phyloP scores from a whole-genome alignment of 805 yeast genomes.

The Yamadazyma tumulicola region DNA sequence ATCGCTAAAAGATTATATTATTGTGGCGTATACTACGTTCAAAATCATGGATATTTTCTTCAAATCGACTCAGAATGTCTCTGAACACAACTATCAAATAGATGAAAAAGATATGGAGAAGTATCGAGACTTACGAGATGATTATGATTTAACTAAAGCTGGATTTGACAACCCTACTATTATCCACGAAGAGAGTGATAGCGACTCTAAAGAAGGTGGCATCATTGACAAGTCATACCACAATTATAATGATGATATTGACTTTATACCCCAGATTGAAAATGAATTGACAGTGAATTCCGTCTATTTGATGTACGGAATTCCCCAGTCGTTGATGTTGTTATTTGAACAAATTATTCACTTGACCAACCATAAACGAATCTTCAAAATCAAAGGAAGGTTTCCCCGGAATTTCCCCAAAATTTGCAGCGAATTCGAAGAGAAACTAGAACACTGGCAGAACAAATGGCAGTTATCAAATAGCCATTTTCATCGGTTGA shows the following conservation, averaged over 20 bases:
- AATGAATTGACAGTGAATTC: slow-evolving; percentile 15
- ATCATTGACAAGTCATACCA: slow-evolving; percentile 10
- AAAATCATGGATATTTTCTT: slow-evolving; percentile 24
- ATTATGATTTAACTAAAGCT: slow-evolving; percentile 26
- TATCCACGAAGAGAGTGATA: too few species aligned
- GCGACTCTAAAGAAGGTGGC: background rate
- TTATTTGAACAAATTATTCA: slow-evolving; percentile 44
- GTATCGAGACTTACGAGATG: slow-evolving; percentile 42
- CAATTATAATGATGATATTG: slow-evolving; percentile 8
- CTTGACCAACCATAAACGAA: slow-evolving; percentile 50
- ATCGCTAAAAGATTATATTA: background rate
- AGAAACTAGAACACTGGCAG: slow-evolving; percentile 45
- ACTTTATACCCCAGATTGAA: slow-evolving; percentile 5
- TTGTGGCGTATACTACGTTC: slow-evolving; percentile 7
- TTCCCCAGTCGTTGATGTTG: slow-evolving; percentile 45
- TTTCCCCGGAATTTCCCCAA: slow-evolving; percentile 54
- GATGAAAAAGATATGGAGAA: slow-evolving; percentile 29
- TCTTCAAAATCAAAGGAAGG: slow-evolving; percentile 35
- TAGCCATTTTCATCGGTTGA: slow-evolving; percentile 37
- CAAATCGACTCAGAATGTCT: slow-evolving; percentile 48
- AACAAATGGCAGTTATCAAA: slow-evolving; percentile 22
- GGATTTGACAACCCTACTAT: slow-evolving; percentile 2
- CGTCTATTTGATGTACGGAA: slow-evolving; percentile 44
- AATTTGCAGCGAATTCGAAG: slow-evolving; percentile 53
- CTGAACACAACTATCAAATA: slow-evolving; percentile 43